Evolutionary conservation across 805 yeast species (phyloP), one percentile per base, ranked within the genome.

Genomic region (Suhomyces vadensis): DNA sequence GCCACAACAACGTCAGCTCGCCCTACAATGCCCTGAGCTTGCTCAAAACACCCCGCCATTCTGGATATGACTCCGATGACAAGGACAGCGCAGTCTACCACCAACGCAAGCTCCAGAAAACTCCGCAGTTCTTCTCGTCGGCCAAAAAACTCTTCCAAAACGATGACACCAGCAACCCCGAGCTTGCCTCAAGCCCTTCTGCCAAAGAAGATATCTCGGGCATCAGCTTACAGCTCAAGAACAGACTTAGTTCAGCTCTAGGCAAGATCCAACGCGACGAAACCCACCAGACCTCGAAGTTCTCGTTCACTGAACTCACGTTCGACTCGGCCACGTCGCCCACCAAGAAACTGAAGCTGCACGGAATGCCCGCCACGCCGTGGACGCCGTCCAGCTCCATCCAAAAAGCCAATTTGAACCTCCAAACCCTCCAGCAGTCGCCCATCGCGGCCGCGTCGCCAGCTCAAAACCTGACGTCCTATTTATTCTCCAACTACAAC

Each of bases 91-190:
- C 41, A 2, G 36, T 21, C 6, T 42, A 55, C 2, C 27, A 27
- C 14, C 21, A 23, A 9, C 14, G 49, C 23, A 68, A 69, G 47
- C 51, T 67, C 24, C 64, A 63, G 49, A 65, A 64, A 39, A 67
- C 74, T 13, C 73, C 75, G 4, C 70, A 64, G 51, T 71, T 54
- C 48, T 69, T 71, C 48, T 63, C 69, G 24, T 65, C 72, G 1
- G 75, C 73, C 4, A 63, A 59, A 41, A 63, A 64, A 40, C 56
- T 70, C 17, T 70, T 69, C 41, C 55, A 55, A 23, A 70, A 64
- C 14, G 71, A 65, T 9, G 41, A 38, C n/a, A 16, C 29, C 6
- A 23, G 49, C 20, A 47, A 48, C 37, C 14, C 33, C 19, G 33
- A 29, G 6, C 14, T 29, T 7, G 47, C 51, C 16, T 16, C 29